Evolutionary conservation across 495 filamentous ascomycete species (phyloP).

Genomic region (Oleoguttula mirabilis): DNA sequence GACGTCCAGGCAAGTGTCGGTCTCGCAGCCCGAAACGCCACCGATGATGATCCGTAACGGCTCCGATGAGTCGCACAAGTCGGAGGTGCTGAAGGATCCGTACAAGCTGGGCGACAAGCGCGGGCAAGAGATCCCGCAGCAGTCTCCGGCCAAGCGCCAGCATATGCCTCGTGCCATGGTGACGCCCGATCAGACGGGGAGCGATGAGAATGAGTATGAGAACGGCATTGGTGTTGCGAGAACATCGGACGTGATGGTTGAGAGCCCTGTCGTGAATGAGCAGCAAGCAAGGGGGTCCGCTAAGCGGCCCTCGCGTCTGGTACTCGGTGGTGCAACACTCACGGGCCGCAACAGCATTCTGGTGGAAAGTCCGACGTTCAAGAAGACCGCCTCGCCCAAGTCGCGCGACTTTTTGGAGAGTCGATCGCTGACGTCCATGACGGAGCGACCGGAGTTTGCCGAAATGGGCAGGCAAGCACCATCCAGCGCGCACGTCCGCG

Average conservation of each 20-base stretch:
- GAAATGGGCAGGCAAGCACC: conserved; percentile 2
- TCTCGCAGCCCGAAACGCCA: conserved; percentile 1
- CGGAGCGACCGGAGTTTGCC: neutral
- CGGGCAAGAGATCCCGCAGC: neutral
- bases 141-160: conserved; percentile 6
- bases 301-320: conserved; percentile 5
- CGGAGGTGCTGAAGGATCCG: conserved; percentile 1
- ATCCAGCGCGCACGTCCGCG: neutral
- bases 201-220: neutral
- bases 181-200: neutral
- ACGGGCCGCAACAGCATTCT: neutral
- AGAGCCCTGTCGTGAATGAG: neutral
- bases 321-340: conserved; percentile 2
- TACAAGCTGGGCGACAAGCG: conserved; percentile 4
- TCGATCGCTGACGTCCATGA: conserved; percentile 2
- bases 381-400: conserved; percentile 2
- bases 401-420: conserved; percentile 7
- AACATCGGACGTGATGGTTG: neutral
- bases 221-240: conserved; percentile 8
- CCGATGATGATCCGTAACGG: neutral
- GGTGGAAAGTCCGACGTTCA: conserved; percentile 6
- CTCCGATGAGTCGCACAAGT: conserved; percentile 7
- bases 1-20: neutral
- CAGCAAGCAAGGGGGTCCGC: conserved; percentile 13
- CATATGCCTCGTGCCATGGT: conserved; percentile 1